Conservation (phyloP, 257 asterid genomes). For the Solanum chmielewskii region DNA sequence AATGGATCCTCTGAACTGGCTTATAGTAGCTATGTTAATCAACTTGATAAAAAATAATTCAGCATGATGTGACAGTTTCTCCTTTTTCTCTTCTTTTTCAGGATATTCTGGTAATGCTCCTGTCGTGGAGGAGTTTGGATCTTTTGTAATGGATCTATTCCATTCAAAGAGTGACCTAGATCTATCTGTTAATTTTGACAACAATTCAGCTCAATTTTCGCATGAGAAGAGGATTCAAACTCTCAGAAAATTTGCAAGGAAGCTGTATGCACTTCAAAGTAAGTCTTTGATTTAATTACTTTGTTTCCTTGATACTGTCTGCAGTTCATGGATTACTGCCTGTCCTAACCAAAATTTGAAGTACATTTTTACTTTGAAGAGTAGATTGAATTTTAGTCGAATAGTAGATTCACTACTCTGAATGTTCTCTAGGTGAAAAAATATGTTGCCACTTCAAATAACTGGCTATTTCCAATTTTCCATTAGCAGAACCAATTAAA, state of each 20-base stretch:
- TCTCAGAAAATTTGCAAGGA: slow-evolving; percentile 71
- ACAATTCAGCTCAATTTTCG: slow-evolving; percentile 21
- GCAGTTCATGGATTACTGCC: not conserved
- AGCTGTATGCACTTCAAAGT: slow-evolving; percentile 78
- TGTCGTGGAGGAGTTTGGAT: slow-evolving; percentile 84
- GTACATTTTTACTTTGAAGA: not conserved
- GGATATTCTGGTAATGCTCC: slow-evolving; percentile 48
- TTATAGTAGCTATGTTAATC: not conserved
- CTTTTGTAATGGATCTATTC: slow-evolving; percentile 89
- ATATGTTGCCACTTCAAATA: not conserved
- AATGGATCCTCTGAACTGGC: not conserved
- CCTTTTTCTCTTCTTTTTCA: slow-evolving; percentile 9
- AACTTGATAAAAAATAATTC: not conserved
- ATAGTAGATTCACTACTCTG: not conserved
- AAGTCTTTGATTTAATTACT: slow-evolving; percentile 1
- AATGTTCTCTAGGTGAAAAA: not conserved
- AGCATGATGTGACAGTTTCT: not conserved
- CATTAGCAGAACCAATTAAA: not conserved
- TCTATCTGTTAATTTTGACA: slow-evolving; percentile 67
- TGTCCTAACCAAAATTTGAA: not conserved
- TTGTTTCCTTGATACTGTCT: not conserved
- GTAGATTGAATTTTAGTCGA: not conserved
- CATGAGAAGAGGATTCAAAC: slow-evolving; percentile 78
- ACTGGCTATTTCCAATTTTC: not conserved
- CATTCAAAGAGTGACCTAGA: slow-evolving; percentile 70